Evolutionary conservation across 306 rosid species (phyloP).

Genomic region (Lathyrus aphaca): DNA sequence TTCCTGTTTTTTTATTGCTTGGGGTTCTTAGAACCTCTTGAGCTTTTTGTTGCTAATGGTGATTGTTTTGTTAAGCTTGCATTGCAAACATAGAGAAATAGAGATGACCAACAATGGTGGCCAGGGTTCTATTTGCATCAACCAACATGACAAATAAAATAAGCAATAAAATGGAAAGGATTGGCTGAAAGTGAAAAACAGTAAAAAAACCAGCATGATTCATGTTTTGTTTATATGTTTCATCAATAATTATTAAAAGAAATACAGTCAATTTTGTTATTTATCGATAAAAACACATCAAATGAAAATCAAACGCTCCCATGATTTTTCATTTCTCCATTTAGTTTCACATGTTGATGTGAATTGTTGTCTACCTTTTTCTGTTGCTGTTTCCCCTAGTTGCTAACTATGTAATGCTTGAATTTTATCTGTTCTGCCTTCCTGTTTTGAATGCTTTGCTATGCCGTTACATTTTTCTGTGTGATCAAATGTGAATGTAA

Average conservation of each 20-base stretch:
- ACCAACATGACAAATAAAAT: not conserved
- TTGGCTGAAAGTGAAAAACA: not conserved
- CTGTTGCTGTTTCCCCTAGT: not conserved
- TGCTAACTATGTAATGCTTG: not conserved
- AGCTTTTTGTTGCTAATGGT: slow-evolving; percentile 22
- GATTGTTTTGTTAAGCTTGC: slow-evolving; percentile 3
- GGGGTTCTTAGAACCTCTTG: not conserved
- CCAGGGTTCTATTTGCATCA: slow-evolving; percentile 5
- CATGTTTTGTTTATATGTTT: not conserved
- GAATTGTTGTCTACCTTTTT: not conserved
- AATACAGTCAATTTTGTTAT: not conserved
- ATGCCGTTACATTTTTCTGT: not conserved
- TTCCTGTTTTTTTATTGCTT: not conserved
- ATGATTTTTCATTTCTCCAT: not conserved
- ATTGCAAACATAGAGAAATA: slow-evolving; percentile 1
- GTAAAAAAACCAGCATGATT: not conserved
- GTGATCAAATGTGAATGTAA: slow-evolving; percentile 20
- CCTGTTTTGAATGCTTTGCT: not conserved
- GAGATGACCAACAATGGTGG: not conserved
- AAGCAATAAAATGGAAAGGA: not conserved
- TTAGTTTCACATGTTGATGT: not conserved
- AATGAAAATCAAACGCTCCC: not conserved
- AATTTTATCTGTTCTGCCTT: slow-evolving; percentile 5
- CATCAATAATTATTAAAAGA: not conserved
- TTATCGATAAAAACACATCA: not conserved